Evolutionary conservation across 106 monocot genomes (phyloP).

Genomic region (Dactylorhiza incarnata): DNA sequence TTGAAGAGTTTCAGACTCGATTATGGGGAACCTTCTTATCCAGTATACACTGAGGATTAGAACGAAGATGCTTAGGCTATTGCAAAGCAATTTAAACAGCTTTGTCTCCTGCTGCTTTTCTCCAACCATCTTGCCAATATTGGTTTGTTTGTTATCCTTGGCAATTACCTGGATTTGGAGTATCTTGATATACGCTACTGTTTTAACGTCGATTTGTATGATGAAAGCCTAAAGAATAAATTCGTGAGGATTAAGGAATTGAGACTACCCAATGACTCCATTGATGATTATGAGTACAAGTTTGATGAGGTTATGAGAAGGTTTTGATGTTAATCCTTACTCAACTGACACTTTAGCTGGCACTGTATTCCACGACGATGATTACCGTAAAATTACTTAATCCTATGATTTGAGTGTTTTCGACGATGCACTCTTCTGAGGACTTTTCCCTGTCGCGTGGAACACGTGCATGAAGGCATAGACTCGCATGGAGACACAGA

Average conservation of each 20-base stretch:
- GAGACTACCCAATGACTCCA: slow-evolving; percentile 11
- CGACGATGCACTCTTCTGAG: background rate
- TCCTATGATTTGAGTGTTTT: background rate
- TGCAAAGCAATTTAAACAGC: slow-evolving; percentile 32
- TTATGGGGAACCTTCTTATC: background rate
- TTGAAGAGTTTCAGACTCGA: slow-evolving; percentile 22
- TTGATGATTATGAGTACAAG: background rate
- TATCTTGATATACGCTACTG: slow-evolving; percentile 28
- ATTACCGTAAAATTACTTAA: background rate
- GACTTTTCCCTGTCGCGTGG: too few relatives aligned
- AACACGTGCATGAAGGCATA: too few relatives aligned
- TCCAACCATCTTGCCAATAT: slow-evolving; percentile 23
- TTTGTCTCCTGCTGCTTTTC: slow-evolving; percentile 30
- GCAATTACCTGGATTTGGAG: slow-evolving; percentile 35
- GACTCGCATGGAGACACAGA: too few relatives aligned
- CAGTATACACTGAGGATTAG: too few relatives aligned
- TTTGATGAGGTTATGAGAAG: background rate
- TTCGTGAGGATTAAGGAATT: background rate
- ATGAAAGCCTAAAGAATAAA: slow-evolving; percentile 7
- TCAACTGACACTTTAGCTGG: background rate
- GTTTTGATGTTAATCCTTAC: too few relatives aligned
- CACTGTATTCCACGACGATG: background rate
- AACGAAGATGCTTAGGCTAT: slow-evolving; percentile 24
- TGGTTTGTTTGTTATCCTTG: slow-evolving; percentile 33
- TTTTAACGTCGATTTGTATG: slow-evolving; percentile 6